A percentile compares a stretch with the other conserved stretches of the same genome.
Conservation (phyloP, 73 alveolate species). For the Paraurostyla sp. region DNA sequence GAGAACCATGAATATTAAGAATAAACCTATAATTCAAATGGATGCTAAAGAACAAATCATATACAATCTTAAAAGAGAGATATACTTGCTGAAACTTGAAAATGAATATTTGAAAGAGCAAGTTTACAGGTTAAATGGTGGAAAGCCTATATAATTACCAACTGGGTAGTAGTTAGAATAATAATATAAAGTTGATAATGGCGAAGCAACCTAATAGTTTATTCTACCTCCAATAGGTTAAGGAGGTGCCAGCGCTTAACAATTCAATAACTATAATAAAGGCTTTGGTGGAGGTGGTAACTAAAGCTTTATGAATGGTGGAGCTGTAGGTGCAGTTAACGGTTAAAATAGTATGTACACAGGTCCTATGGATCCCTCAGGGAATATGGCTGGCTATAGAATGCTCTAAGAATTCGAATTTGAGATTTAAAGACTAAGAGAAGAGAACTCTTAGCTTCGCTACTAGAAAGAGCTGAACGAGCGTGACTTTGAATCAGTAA, state of each 20-base stretch:
- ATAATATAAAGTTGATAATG: slow-evolving; percentile 24
- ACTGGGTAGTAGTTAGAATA: slow-evolving; percentile 57
- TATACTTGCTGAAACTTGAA: slow-evolving; percentile 90
- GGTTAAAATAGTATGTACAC: slow-evolving; percentile 44
- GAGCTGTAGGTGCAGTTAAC: slow-evolving; percentile 42
- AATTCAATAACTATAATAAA: slow-evolving; percentile 61
- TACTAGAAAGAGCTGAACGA: slow-evolving; percentile 92
- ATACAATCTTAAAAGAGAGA: slow-evolving; percentile 90
- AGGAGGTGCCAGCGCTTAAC: slow-evolving; percentile 54
- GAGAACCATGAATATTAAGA: slow-evolving; percentile 97
- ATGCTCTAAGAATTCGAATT: slow-evolving; percentile 84
- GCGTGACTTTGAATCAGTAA: slow-evolving; percentile 92
- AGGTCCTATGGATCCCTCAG: background rate
- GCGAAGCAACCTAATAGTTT: slow-evolving; percentile 33
- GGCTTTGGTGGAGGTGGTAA: slow-evolving; percentile 60
- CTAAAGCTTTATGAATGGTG: slow-evolving; percentile 36
- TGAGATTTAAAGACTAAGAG: slow-evolving; percentile 88
- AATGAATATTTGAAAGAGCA: slow-evolving; percentile 95
- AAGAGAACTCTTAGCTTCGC: slow-evolving; percentile 95
- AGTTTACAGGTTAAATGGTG: slow-evolving; percentile 86
- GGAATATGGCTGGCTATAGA: slow-evolving; percentile 8
- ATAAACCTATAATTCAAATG: slow-evolving; percentile 98
- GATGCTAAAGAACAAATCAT: slow-evolving; percentile 96
- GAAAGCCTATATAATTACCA: slow-evolving; percentile 87
- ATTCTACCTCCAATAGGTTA: slow-evolving; percentile 72